Base-by-base conservation (phyloP, 2,329 filamentous ascomycete genomes). In the Fusarium concolor region DNA sequence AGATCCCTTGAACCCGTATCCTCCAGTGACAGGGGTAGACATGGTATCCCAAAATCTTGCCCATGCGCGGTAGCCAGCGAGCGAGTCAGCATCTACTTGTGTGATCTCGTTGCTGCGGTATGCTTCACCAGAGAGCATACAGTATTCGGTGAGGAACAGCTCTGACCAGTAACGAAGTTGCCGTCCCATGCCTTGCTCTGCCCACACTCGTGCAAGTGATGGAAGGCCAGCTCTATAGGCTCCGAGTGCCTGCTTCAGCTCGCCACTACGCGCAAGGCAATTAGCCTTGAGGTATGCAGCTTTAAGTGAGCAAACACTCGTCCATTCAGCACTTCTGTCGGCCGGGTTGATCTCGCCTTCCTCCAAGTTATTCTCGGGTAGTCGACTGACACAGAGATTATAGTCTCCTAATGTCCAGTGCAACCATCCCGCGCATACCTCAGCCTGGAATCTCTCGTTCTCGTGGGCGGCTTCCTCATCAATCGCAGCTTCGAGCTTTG, bases 361-460 rank as follows among this genome's bases (percentile, higher is more conserved):
- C 31, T 86, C 84, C 43, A 84, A 81, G 45, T 86, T 85, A 50
- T 88, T 86, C 59, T 83, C 84, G 6, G 92, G 92, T 15, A 97
- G 81, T 57, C 83, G 86, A 35, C 81, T 80, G 12, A 71, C 65
- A 55, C 41, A 87, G 79, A 37, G 90, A 2, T 81, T 82, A 67
- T 91, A 91, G 71, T 96, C 91, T 33, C 88, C 89, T 53, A 91
- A 79, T 10, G 89, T 87, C 88, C 92, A 97, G 75, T 96, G 89
- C 72, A 97, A 84, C 92, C 94, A 96, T 55, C 90, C 94, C 43
- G 95, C 79, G 77, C 93, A 96, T 51, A 96, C 89, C 63, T 89
- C 90, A 31, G 93, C 94, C 79, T 97, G 93, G 71, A 95, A 90
- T 54, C 80, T 83, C 70, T 91, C 89, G 76, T 90, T 85, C 14